Evolutionary conservation across 2,329 filamentous ascomycete species (phyloP).

Genomic region (Trichoderma atroviride): DNA sequence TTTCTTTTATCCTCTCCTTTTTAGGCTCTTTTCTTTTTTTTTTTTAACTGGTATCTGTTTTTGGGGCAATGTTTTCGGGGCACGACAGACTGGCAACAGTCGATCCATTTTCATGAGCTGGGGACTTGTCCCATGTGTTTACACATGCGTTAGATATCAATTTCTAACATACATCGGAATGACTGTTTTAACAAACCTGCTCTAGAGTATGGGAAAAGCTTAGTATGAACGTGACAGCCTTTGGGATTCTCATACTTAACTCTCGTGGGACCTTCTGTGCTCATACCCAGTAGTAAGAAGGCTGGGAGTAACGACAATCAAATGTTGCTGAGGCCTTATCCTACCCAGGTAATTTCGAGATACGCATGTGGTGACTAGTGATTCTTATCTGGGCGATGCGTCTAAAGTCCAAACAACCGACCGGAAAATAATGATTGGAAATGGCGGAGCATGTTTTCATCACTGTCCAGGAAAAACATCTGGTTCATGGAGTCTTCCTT

Average conservation of each 20-base stretch:
- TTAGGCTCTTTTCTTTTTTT: background rate
- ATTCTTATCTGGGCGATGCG: background rate
- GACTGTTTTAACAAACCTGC: background rate
- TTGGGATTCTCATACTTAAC: background rate
- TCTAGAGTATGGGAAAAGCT: background rate
- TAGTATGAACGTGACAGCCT: background rate
- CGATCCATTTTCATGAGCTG: conserved; percentile 3
- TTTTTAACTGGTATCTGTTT: conserved; percentile 20
- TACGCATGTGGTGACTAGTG: background rate
- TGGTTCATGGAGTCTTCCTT: background rate
- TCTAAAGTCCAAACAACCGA: background rate
- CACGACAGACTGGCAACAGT: conserved; percentile 10
- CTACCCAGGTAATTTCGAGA: background rate
- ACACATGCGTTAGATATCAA: background rate
- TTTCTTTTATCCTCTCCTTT: conserved; percentile 12
- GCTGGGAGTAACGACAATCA: background rate
- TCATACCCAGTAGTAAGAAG: background rate
- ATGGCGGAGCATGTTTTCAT: background rate
- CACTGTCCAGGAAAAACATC: background rate
- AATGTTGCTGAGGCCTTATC: background rate
- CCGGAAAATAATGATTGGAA: background rate
- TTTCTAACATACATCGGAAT: background rate
- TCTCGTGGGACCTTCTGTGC: background rate
- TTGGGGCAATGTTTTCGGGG: conserved; percentile 5
- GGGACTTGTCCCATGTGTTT: background rate